Percentiles rank a stretch among this genome's conserved stretches.
Evolutionary conservation across 352 stramenopile species (phyloP).

Genomic region (Phytophthora tubulina): DNA sequence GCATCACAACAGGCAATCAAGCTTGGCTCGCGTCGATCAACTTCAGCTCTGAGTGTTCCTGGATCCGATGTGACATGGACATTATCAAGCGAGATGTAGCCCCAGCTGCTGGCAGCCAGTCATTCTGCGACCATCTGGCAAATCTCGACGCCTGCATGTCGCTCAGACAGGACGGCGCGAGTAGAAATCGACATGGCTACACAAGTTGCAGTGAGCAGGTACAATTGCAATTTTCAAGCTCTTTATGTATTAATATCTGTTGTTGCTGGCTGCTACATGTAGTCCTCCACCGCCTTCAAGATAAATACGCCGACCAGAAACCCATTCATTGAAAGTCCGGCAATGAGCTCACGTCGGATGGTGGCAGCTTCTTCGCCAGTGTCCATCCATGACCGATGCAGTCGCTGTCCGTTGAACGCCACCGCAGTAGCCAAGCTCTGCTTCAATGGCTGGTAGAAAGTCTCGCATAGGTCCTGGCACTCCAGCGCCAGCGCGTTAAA

Average conservation of each 20-base stretch:
- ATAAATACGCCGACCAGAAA: slow-evolving; percentile 56
- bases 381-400: slow-evolving; percentile 58
- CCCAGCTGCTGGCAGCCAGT: slow-evolving; percentile 30
- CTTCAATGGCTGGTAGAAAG: slow-evolving; percentile 53
- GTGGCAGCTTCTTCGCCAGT: slow-evolving; percentile 35
- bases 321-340: slow-evolving; percentile 42
- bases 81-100: slow-evolving; percentile 35
- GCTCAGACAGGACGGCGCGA: slow-evolving; percentile 11
- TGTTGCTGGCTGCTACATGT: slow-evolving; percentile 8
- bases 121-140: slow-evolving; percentile 27
- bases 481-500: slow-evolving; percentile 58
- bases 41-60: slow-evolving; percentile 9
- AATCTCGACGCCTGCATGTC: slow-evolving; percentile 12
- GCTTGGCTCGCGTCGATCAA: background rate
- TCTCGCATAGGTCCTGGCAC: slow-evolving; percentile 45
- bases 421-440: slow-evolving; percentile 28
- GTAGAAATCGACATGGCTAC: slow-evolving; percentile 27
- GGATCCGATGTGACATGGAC: slow-evolving; percentile 31
- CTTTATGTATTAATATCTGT: background rate
- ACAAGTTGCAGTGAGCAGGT: slow-evolving; percentile 16
- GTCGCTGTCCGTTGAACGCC: slow-evolving; percentile 42
- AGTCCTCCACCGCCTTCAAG: slow-evolving; percentile 40
- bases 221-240: background rate
- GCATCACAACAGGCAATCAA: background rate
- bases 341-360: slow-evolving; percentile 54